A percentile compares a stretch with the other conserved stretches of the same genome.
These are phyloP conservation scores for Triticum timopheevii DNA, from an alignment of 176 grass and related monocot genomes.

Conservation along the genomic window DNA sequence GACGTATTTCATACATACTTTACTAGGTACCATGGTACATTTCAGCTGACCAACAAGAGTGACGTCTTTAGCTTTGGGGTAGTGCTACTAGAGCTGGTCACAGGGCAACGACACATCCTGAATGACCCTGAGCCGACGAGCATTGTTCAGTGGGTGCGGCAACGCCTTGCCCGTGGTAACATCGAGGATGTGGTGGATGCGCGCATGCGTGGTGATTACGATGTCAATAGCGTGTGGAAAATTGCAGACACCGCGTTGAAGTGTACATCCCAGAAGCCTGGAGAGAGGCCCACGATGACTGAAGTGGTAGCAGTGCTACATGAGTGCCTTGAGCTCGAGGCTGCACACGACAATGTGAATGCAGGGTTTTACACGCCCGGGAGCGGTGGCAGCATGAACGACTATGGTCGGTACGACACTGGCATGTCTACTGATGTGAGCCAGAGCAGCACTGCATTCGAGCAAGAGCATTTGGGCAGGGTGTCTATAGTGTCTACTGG, in stretches of 20 bases:
- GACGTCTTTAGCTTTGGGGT: neutral
- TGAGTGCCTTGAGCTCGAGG: neutral
- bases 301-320: neutral
- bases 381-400: neutral
- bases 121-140: neutral
- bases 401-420: neutral
- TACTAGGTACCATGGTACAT: neutral
- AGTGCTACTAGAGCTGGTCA: neutral
- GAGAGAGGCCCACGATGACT: neutral
- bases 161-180: neutral
- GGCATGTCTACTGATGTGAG: neutral
- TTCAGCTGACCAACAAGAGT: neutral
- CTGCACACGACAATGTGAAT: neutral
- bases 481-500: neutral
- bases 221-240: constrained; percentile 1
- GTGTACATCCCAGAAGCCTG: neutral
- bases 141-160: neutral
- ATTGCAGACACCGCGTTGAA: neutral
- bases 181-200: neutral
- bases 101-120: neutral
- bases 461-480: neutral
- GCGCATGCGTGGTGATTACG: neutral
- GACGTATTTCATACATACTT: neutral
- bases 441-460: neutral
- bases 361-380: neutral